Percentiles rank a stretch among this genome's conserved stretches.
Conservation (phyloP, 1,284 basidiomycete genomes). For the Cutaneotrichosporon sp. region DNA sequence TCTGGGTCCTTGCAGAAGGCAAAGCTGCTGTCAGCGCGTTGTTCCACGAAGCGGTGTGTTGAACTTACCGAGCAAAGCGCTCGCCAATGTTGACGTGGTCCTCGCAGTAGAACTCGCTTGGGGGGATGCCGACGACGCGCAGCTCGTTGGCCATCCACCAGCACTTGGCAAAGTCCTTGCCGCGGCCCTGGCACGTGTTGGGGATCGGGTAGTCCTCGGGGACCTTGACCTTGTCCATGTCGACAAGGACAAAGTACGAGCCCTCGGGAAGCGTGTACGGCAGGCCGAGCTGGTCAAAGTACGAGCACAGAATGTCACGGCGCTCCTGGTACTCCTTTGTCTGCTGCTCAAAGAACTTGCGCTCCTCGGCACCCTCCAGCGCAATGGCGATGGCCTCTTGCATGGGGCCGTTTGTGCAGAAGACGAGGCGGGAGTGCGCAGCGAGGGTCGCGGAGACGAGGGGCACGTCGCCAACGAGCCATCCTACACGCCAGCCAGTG, state of each 20-base stretch:
- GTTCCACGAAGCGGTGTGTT: no score
- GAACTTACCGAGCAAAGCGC: conserved; percentile 62
- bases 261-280: conserved; percentile 84
- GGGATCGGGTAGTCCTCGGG: conserved; percentile 83
- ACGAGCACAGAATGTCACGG: conserved; percentile 64
- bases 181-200: conserved; percentile 66
- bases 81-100: conserved; percentile 80
- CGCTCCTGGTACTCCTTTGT: conserved; percentile 73
- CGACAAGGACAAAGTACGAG: conserved; percentile 82
- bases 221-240: conserved; percentile 72
- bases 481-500: conserved; percentile 94
- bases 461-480: conserved; percentile 80
- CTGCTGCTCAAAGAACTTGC: conserved; percentile 76
- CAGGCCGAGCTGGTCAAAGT: conserved; percentile 78
- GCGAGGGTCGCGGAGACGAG: conserved; percentile 83
- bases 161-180: conserved; percentile 81
- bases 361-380: conserved; percentile 66
- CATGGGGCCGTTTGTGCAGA: conserved; percentile 84
- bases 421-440: conserved; percentile 88
- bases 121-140: conserved; percentile 81
- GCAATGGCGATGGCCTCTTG: conserved; percentile 89
- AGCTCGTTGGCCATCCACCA: conserved; percentile 88
- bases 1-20: conserved; percentile 90
- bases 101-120: conserved; percentile 68
- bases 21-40: conserved; percentile 60